A percentile compares a stretch with the other conserved stretches of the same genome.
Conservation (phyloP, 2,329 filamentous ascomycete species). For the Erysiphe pulchra region DNA sequence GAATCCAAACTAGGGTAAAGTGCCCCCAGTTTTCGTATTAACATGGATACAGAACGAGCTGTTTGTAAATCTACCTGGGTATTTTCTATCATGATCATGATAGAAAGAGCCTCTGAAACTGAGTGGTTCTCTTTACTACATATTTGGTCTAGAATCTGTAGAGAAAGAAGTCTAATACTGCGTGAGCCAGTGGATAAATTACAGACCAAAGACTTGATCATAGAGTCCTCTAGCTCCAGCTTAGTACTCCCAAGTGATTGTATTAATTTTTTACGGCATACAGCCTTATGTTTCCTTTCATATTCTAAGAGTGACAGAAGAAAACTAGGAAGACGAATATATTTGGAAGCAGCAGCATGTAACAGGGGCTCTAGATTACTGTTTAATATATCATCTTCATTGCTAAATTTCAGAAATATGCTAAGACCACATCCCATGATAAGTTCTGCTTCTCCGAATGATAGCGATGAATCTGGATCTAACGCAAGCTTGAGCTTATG, state of each 20-base stretch:
- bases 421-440: conserved; percentile 52
- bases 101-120: conserved; percentile 24
- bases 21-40: conserved; percentile 44
- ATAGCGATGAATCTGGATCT: conserved; percentile 29
- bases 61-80: conserved; percentile 55
- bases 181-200: conserved; percentile 58
- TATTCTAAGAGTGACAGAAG: conserved; percentile 35
- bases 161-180: conserved; percentile 42
- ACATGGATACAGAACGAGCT: conserved; percentile 55
- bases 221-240: conserved; percentile 27
- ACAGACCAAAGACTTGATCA: conserved; percentile 37
- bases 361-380: conserved; percentile 36
- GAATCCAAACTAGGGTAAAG: conserved; percentile 30
- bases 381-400: conserved; percentile 30
- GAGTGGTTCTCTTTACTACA: conserved; percentile 22
- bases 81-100: conserved; percentile 58
- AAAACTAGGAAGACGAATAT: conserved; percentile 39
- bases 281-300: conserved; percentile 14
- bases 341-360: conserved; percentile 37
- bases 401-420: conserved; percentile 41
- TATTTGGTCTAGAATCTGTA: conserved; percentile 44
- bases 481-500: conserved; percentile 40
- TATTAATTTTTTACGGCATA: conserved; percentile 3
- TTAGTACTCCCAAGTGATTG: conserved; percentile 3
- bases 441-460: conserved; percentile 41